Base-by-base conservation (phyloP, 2,329 filamentous ascomycete genomes). In the Ophiocordyceps camponoti-leonardi region DNA sequence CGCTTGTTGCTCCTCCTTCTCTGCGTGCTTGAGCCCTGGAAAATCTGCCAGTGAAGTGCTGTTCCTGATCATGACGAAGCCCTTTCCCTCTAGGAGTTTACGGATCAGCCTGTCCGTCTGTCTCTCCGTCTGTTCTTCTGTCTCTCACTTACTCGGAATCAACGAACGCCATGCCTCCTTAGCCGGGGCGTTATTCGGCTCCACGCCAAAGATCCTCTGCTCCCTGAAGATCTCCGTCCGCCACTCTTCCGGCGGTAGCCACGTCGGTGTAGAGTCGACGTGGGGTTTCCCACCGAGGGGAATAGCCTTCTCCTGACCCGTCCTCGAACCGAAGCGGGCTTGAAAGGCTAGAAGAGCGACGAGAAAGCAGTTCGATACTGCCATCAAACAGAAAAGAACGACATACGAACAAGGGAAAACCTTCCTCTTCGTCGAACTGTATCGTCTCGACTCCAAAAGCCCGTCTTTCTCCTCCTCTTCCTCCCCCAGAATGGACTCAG, bases 171-270 rank as follows among this genome's bases (percentile, higher is more conserved):
- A 48, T 22, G 47, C 44, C 30, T 44, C 44, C 18, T 44, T 35
- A 11, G 47, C 47, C 35, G 44, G 33, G 19, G 33, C 42, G 13
- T 16, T 35, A 30, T 31, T 31, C 8, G 45, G 44, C 22, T 48
- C 28, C 16, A 28, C 22, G 5, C 45, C 47, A 33, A 44, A 48
- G 16, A 45, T 45, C 8, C 37, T 35, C n/a, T 48, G 41, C 8
- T 19, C 28, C 4, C 30, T 44, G 22, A 48, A 48, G 19, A 48
- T 37, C 30, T 48, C 47, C 13, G 47, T 46, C 18, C 47, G 47
- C 47, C 47, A 48, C 26, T 45, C 41, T 23, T 48, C 47, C 2
- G 47, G 47, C 18, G 47, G 47, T n/a, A 48, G 43, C 47, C 47
- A 48, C 11, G 31, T 26, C 2, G 45, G 47, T 8, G 23, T 20